Evolutionary conservation across 495 filamentous ascomycete genomes (phyloP), one percentile per base, ranked within the genome.

Genomic region (Hypoxylon trugodes): DNA sequence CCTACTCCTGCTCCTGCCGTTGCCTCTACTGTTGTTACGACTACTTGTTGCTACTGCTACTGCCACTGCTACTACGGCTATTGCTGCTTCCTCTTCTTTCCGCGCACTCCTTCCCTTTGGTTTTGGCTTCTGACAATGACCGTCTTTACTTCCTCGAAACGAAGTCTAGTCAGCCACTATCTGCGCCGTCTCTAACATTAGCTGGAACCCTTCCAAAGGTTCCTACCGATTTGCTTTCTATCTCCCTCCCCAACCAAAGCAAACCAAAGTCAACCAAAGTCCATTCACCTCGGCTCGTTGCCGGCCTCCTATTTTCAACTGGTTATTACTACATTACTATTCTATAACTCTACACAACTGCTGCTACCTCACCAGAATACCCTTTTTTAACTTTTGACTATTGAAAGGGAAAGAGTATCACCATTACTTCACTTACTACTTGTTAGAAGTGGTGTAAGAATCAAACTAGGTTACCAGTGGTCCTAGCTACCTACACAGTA

Each of bases 131-230:
- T 69, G 55, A 73, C 70, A 66, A 73, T 73, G 70, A 73, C 68
- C 49, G 51, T 69, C 70, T 66, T 61, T 65, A 64, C 62, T 36
- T 61, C 18, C 32, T 59, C 58, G 37, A 60, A 63, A 57, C 59
- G 60, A 46, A 68, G 58, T 70, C 43, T 59, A 50, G 58, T 60
- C 51, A 65, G 57, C 43, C 45, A 46, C 49, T 48, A 46, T 42
- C 46, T 65, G 61, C 54, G 55, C 50, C 60, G 58, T 40, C 70
- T 70, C 67, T 73, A 70, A 69, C 70, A 73, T 68, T 70, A 63
- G 54, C 65, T 59, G 70, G 68, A 70, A 70, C 70, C 70, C 60
- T 46, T 61, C 13, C 57, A 67, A n/a, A 70, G 70, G 70, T 73
- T 73, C 68, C 64, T 66, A 63, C 38, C 59, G 67, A 69, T 64